These are phyloP conservation scores for Pisolithus thermaeus DNA, from an alignment of 1,284 basidiomycete genomes.

Conservation along the genomic window DNA sequence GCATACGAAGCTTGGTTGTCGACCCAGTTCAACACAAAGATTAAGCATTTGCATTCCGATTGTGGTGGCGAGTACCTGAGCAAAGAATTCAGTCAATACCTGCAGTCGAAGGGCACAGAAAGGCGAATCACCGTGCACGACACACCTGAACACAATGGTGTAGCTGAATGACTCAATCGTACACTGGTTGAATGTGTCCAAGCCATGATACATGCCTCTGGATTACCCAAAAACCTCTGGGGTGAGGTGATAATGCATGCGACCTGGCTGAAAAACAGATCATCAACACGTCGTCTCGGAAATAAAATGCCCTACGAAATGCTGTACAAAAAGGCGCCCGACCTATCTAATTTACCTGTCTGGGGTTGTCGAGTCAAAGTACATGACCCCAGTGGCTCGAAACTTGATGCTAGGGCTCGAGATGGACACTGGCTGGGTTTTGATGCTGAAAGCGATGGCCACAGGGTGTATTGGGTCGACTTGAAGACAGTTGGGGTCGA, in stretches of 20 bases:
- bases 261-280: too few species aligned
- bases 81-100: slow-evolving; percentile 21
- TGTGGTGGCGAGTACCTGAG: slow-evolving; percentile 17
- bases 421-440: background rate
- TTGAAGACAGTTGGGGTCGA: too few species aligned
- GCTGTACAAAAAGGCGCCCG: too few species aligned
- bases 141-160: background rate
- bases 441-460: too few species aligned
- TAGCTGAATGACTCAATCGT: background rate
- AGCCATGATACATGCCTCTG: background rate
- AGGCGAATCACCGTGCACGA: background rate
- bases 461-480: too few species aligned
- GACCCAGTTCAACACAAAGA: background rate
- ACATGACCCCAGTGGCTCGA: background rate
- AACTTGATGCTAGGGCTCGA: background rate
- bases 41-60: too few species aligned
- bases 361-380: background rate
- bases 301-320: too few species aligned
- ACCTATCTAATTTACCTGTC: background rate
- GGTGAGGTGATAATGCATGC: background rate
- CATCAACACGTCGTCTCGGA: too few species aligned
- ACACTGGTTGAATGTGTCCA: background rate
- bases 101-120: slow-evolving; percentile 10
- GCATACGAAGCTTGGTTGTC: background rate
- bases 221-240: background rate